Percentiles rank a stretch among this genome's conserved stretches.
Evolutionary conservation across 768 basidiomycete species (phyloP).

Genomic region (Kwoniella sp.): DNA sequence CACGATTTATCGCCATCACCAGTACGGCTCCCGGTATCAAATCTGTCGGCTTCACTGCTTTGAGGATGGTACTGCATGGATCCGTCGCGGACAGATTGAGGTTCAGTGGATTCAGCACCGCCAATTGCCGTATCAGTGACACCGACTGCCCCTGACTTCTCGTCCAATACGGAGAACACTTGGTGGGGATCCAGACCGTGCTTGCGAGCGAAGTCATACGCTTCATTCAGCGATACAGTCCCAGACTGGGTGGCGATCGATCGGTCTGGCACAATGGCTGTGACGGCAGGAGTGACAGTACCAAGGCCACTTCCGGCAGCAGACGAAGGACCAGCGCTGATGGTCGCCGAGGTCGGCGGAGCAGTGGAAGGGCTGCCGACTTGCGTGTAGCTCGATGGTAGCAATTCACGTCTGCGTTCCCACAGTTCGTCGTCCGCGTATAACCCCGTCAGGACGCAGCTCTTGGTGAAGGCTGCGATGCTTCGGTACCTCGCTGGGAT

Average conservation of each 20-base stretch:
- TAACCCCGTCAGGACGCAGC: not conserved
- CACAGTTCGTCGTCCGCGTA: not conserved
- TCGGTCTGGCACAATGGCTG: not conserved
- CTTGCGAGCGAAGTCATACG: not conserved
- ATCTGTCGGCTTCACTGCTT: too few species aligned
- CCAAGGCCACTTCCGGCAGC: too few species aligned
- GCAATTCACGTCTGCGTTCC: not conserved
- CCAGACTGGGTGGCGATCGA: not conserved
- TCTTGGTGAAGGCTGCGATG: not conserved
- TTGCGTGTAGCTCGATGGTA: not conserved
- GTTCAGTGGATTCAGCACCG: not conserved
- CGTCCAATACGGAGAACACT: not conserved
- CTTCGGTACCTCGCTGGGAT: not conserved
- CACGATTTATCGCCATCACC: too few species aligned
- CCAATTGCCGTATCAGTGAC: not conserved
- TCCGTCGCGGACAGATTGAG: not conserved
- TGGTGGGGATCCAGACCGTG: not conserved
- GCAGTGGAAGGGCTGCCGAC: not conserved
- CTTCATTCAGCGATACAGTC: not conserved
- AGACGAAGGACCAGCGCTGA: too few species aligned
- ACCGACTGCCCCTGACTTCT: not conserved
- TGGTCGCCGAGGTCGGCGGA: not conserved
- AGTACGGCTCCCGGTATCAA: too few species aligned
- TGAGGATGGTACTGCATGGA: not conserved
- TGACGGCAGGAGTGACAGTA: too few species aligned